A percentile compares a stretch with the other conserved stretches of the same genome.
These are phyloP conservation scores for Afroboletus lepidellus DNA, from an alignment of 1,284 basidiomycete genomes.

Conservation along the genomic window DNA sequence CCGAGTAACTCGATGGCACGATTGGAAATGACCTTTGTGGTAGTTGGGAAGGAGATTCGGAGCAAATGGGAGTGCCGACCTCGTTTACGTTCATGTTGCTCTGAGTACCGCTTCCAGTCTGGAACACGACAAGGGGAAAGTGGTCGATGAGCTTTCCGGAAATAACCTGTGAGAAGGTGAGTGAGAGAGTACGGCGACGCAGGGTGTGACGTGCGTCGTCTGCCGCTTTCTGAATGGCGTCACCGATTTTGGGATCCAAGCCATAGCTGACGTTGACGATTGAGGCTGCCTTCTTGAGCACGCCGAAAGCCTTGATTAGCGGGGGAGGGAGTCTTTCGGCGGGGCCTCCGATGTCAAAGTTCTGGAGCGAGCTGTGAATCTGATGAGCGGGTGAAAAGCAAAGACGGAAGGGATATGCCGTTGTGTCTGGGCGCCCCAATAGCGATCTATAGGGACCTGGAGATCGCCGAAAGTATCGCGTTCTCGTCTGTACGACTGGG, in stretches of 20 bases:
- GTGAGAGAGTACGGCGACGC: background rate
- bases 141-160: slow-evolving; percentile 92
- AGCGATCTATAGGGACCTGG: slow-evolving; percentile 89
- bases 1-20: slow-evolving; percentile 97
- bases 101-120: slow-evolving; percentile 98
- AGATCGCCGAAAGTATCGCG: slow-evolving; percentile 91
- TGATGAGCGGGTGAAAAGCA: slow-evolving; percentile 7
- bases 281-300: slow-evolving; percentile 97
- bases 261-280: slow-evolving; percentile 91
- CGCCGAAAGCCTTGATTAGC: slow-evolving; percentile 96
- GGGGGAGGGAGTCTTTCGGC: slow-evolving; percentile 91
- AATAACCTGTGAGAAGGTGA: slow-evolving; percentile 67
- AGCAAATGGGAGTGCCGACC: slow-evolving; percentile 38
- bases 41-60: background rate
- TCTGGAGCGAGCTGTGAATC: slow-evolving; percentile 77
- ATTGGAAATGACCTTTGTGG: slow-evolving; percentile 88
- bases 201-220: slow-evolving; percentile 70
- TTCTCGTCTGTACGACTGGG: slow-evolving; percentile 63
- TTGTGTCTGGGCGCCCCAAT: slow-evolving; percentile 99
- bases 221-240: slow-evolving; percentile 90
- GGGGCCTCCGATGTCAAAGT: slow-evolving; percentile 98
- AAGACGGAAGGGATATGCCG: slow-evolving; percentile 45
- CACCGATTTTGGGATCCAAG: slow-evolving; percentile 84
- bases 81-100: slow-evolving; percentile 99
- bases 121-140: slow-evolving; percentile 99